These are phyloP conservation scores for Nyctanthes arbortristis DNA, from an alignment of 257 asterid species.

Conservation along the genomic window DNA sequence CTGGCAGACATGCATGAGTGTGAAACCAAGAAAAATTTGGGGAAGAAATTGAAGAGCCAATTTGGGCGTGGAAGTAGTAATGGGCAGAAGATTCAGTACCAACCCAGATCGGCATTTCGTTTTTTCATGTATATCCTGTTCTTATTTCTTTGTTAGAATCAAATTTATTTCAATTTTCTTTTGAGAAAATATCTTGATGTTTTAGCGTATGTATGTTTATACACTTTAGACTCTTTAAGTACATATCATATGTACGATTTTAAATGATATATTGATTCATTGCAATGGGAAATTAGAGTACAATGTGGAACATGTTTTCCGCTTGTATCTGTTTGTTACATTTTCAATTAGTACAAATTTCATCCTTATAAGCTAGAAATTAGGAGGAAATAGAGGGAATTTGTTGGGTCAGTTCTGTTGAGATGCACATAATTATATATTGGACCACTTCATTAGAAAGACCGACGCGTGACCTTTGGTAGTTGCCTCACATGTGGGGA, in stretches of 20 bases:
- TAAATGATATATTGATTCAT: not conserved
- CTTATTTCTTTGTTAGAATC: not conserved
- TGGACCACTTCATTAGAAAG: not conserved
- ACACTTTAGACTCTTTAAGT: not conserved
- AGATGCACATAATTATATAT: not conserved
- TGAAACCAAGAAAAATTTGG: conserved; percentile 19
- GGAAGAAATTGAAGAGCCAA: conserved; percentile 34
- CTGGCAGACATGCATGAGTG: conserved; percentile 73
- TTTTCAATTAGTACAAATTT: not conserved
- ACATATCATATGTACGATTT: too few species aligned
- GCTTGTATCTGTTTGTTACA: not conserved
- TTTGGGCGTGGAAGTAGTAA: conserved; percentile 7
- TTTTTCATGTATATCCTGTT: conserved; percentile 44
- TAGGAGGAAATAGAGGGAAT: not conserved
- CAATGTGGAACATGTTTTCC: not conserved
- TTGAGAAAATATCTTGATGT: too few species aligned
- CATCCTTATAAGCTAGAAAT: not conserved
- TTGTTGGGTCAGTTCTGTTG: not conserved
- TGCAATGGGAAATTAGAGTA: not conserved
- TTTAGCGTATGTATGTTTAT: not conserved
- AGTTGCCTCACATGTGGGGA: not conserved
- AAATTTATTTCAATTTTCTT: not conserved
- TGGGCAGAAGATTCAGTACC: conserved; percentile 28
- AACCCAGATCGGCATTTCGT: conserved; percentile 68
- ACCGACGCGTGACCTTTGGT: not conserved